phyloP scores from a whole-genome alignment of 345 rosid species.

The Triadica sebifera region DNA sequence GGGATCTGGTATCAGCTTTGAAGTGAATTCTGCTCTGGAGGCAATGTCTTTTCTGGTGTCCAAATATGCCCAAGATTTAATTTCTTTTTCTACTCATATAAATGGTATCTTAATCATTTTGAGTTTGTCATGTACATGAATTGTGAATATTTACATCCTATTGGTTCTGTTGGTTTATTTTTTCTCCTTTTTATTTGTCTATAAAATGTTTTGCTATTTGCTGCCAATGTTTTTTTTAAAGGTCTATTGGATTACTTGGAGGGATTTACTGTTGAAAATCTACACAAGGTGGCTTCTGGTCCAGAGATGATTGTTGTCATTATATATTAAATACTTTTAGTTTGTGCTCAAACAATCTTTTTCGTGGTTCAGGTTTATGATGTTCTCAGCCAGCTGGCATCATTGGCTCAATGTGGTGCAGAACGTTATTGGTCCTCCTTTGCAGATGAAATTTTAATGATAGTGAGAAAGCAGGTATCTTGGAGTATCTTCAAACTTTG shows the following conservation, averaged over 20 bases:
- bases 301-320: conserved; percentile 10
- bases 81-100: conserved; percentile 73
- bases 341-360: conserved; percentile 14
- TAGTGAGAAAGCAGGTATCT: conserved; percentile 75
- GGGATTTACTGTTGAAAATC: conserved; percentile 61
- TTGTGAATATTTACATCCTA: neutral
- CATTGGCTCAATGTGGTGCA: conserved; percentile 42
- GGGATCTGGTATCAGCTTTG: conserved; percentile 69
- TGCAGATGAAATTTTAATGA: conserved; percentile 75
- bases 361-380: conserved; percentile 60
- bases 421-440: conserved; percentile 53
- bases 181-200: neutral
- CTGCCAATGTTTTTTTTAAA: conserved; percentile 24
- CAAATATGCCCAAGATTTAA: conserved; percentile 55
- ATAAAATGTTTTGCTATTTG: neutral
- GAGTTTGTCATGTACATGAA: neutral
- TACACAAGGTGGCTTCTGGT: conserved; percentile 56
- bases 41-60: conserved; percentile 56
- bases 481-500: neutral
- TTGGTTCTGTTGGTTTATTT: neutral
- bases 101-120: conserved; percentile 47
- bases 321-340: neutral
- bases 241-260: conserved; percentile 93
- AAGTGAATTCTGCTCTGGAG: conserved; percentile 74
- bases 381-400: conserved; percentile 62